Evolutionary conservation across 2,329 filamentous ascomycete genomes (phyloP).

Genomic region (Colletotrichum godetiae): DNA sequence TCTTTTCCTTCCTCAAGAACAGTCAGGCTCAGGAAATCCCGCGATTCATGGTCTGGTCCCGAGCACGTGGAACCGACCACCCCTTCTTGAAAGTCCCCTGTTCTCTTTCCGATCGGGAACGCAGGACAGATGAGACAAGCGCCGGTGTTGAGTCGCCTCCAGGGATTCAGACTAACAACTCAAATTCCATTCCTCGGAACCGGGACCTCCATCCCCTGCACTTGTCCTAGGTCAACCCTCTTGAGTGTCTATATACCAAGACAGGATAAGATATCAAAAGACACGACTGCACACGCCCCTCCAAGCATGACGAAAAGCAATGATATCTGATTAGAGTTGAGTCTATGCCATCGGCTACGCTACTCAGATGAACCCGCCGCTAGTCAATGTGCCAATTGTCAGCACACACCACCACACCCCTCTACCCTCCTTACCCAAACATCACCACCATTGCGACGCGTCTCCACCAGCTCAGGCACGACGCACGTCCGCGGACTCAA

Average conservation of each 20-base stretch:
- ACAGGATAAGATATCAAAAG: background rate
- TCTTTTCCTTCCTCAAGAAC: background rate
- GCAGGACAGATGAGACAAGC: slow-evolving; percentile 32
- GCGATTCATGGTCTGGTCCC: slow-evolving; percentile 11
- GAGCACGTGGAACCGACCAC: slow-evolving; percentile 23
- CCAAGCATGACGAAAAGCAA: slow-evolving; percentile 8
- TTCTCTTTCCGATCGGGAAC: slow-evolving; percentile 19
- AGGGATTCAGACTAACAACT: slow-evolving; percentile 28
- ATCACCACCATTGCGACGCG: slow-evolving; percentile 31
- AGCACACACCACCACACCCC: background rate
- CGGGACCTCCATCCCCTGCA: background rate
- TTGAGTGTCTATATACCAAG: background rate
- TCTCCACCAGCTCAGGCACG: slow-evolving; percentile 24
- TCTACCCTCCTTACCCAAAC: slow-evolving; percentile 10
- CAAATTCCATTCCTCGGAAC: slow-evolving; percentile 29
- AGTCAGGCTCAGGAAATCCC: background rate
- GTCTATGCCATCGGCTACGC: slow-evolving; percentile 4
- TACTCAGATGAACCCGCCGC: slow-evolving; percentile 11
- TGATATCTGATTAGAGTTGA: slow-evolving; percentile 28
- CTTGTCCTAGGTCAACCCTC: background rate
- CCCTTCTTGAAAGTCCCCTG: background rate
- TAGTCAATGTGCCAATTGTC: background rate
- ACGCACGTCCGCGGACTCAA: slow-evolving; percentile 2
- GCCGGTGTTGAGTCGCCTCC: slow-evolving; percentile 28
- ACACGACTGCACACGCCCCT: background rate